Base-by-base conservation (phyloP, 257 asterid genomes). In the Dorcoceras hygrometricum region DNA sequence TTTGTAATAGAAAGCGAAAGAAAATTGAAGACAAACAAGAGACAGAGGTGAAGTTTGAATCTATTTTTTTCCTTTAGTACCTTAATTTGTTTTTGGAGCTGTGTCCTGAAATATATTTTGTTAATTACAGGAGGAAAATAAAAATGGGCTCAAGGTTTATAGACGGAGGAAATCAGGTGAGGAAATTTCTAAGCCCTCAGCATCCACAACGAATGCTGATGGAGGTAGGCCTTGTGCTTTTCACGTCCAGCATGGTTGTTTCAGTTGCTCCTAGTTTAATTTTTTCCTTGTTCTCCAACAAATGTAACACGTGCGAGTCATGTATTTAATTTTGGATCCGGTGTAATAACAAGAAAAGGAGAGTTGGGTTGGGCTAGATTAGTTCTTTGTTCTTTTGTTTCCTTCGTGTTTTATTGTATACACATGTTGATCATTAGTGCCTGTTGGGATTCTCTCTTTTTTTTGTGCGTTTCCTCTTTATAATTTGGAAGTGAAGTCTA, bases 1-100 rank as follows among this genome's bases (percentile, higher is more conserved):
- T 90, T 59, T 77, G 83, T 65, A 73, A 70, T 71, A 82, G 72
- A 81, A 94, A 90, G 88, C 87, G 92, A 78, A 88, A 87, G 73
- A 90, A 78, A 76, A 79, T 48, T 67, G 96, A 88, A 78, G 88
- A 79, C 73, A 75, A 58, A 66, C 76, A 72, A 70, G 81, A 78
- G 32, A 62, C 76, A 54, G 61, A n/a, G 89, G 96, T 87, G 81
- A 78, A 48, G 61, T 36, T 28, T 69, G 43, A 63, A 70, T 59
- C 71, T 63, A 28, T 69, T 58, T 70, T 60, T 24, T 22, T 50
- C 62, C 65, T 65, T 20, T 23, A 58, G 56, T 26, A 36, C 62
- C 59, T 71, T 46, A 32, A 68, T 24, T 63, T 73, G 50, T 67
- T 51, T 43, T 72, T 26, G 65, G 58, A 43, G 29, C 29, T 48